phyloP scores from a whole-genome alignment of 345 rosid species.

The Salix udensis region DNA sequence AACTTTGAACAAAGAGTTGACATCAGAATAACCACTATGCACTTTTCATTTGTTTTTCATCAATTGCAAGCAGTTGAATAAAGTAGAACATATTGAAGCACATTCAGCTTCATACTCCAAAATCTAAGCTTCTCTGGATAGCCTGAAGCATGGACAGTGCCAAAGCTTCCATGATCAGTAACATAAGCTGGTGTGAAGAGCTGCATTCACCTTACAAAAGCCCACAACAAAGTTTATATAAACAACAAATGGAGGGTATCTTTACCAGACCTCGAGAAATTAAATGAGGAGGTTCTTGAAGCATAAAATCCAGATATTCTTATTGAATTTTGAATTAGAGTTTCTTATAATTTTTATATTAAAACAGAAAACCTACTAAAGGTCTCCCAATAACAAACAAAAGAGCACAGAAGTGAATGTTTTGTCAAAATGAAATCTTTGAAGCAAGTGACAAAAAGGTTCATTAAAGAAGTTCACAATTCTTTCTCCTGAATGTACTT shows the following conservation, averaged over 20 bases:
- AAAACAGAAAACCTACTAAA: not conserved
- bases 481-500: conserved; percentile 15
- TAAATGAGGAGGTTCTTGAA: not conserved
- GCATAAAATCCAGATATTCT: not conserved
- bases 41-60: not conserved
- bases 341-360: not conserved
- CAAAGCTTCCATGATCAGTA: not conserved
- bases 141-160: not conserved
- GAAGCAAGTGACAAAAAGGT: not conserved
- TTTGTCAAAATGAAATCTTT: not conserved
- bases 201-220: not conserved
- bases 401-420: not conserved
- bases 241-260: not conserved
- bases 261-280: not conserved
- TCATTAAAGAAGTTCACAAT: not conserved
- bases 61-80: not conserved
- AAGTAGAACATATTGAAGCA: not conserved
- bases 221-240: not conserved
- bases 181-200: not conserved
- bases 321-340: not conserved
- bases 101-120: not conserved
- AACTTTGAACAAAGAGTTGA: not conserved
- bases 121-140: not conserved
- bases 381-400: not conserved
- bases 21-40: not conserved